Base-by-base conservation (phyloP, 257 asterid genomes). In the Gardenia jasminoides region DNA sequence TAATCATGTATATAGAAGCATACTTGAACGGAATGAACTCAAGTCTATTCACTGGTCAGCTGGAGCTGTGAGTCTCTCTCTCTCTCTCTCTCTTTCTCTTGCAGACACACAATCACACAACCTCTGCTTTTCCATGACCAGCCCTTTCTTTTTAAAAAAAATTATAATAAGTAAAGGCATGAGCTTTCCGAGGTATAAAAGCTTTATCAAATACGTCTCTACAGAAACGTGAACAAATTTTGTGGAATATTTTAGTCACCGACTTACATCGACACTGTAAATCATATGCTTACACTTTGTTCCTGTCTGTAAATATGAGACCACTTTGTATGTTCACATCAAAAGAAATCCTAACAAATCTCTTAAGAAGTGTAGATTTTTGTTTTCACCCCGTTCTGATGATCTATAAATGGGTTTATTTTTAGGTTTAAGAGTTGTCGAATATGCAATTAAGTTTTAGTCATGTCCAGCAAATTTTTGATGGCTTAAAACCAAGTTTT, bases 21-120 rank as follows among this genome's bases (percentile, higher is more conserved):
- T 92, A 82, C 92, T 94, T 76, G 98, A 94, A 82, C 97, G 97
- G 47, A 77, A 67, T 56, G 98, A 94, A 86, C 96, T 94, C 88
- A 80, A 61, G 80, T 91, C 96, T 59, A 90, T 92, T 78, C 90
- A 87, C 69, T 92, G 97, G 98, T 84, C 97, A 44, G 82, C 93
- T 43, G 94, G 91, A 70, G 94, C 96, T 71, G 97, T 94, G 87
- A 67, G 85, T 90, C 86, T 77, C 81, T 54, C 74, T 46, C 47
- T 72, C 67, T 52, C 72, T 64, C 61, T 66, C 75, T 33, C 65
- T 10, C 67, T 74, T 78, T 61, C 52, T 43, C 70, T 28, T 62
- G 70, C 72, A 76, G 64, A 30, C 50, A 3, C 70, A 6, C 69
- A 9, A 15, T 26, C 62, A 44, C 66, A 28, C 76, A 6, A 26